phyloP scores from a whole-genome alignment of 495 filamentous ascomycete species.

The Articulospora tetracladia region DNA sequence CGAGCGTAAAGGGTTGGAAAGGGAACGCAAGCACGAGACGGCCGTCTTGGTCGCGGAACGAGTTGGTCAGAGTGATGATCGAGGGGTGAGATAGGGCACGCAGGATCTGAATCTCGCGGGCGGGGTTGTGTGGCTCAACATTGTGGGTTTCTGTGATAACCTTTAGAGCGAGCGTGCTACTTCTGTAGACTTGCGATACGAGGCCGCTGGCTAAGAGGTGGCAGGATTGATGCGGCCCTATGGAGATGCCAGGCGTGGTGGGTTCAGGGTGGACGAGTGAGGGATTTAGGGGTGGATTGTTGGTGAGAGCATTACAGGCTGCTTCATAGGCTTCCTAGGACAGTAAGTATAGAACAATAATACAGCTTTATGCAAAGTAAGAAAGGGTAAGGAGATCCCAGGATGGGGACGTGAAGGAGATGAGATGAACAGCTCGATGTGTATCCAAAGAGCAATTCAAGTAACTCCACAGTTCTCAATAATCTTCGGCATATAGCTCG shows the following conservation, averaged over 20 bases:
- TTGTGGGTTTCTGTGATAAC: constrained; percentile 71
- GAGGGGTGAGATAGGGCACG: constrained; percentile 27
- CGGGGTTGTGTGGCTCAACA: constrained; percentile 74
- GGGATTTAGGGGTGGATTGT: not conserved
- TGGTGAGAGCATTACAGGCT: constrained; percentile 24
- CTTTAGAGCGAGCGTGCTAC: constrained; percentile 70
- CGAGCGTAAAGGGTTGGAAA: constrained; percentile 70
- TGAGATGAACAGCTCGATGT: too few species aligned
- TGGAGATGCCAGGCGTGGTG: constrained; percentile 41
- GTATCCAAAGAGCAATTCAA: too few species aligned
- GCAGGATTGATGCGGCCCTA: constrained; percentile 71
- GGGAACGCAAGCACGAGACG: constrained; percentile 78
- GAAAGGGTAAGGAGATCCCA: not conserved
- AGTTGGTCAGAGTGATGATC: constrained; percentile 65
- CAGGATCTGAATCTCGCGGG: constrained; percentile 67
- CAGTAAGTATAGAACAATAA: not conserved
- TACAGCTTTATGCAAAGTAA: too few species aligned
- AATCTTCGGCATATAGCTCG: too few species aligned
- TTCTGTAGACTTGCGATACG: constrained; percentile 75
- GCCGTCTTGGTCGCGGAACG: constrained; percentile 66
- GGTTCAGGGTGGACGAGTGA: not conserved
- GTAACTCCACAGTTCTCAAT: too few species aligned
- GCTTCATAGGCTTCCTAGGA: constrained; percentile 39
- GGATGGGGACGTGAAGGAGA: too few species aligned
- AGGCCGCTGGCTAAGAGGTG: constrained; percentile 69